A percentile compares a stretch with the other conserved stretches of the same genome.
These are phyloP conservation scores for Eragrostis curvula DNA, from an alignment of 176 grass and related monocot genomes.

Conservation along the genomic window DNA sequence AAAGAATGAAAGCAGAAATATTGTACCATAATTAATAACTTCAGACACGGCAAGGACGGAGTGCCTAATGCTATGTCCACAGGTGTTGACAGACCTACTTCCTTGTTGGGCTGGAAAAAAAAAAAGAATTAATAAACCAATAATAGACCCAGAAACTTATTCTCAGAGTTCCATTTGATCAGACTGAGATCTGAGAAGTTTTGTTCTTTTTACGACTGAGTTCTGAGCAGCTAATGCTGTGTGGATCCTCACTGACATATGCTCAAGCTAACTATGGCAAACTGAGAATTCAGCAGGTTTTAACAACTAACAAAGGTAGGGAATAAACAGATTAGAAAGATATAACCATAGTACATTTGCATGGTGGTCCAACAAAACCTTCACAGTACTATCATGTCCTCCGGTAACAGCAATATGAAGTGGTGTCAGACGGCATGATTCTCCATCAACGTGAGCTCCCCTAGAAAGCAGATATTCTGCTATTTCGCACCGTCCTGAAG, in stretches of 20 bases:
- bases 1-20: background rate
- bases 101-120: constrained; percentile 13
- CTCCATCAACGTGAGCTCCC: constrained; percentile 29
- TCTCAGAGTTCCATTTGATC: too few relatives aligned
- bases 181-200: too few relatives aligned
- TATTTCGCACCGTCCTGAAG: constrained; percentile 40
- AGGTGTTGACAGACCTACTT: background rate
- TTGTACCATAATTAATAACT: constrained; percentile 42
- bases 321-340: background rate
- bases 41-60: constrained; percentile 31
- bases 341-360: constrained; percentile 22
- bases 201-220: too few relatives aligned
- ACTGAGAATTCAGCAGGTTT: background rate
- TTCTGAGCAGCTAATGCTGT: constrained; percentile 3
- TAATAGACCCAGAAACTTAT: background rate
- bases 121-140: background rate
- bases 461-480: constrained; percentile 34
- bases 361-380: constrained; percentile 42
- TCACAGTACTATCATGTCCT: constrained; percentile 33
- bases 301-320: background rate
- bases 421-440: constrained; percentile 23
- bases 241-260: background rate
- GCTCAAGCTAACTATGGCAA: background rate
- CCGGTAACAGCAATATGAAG: constrained; percentile 29
- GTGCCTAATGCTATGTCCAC: background rate